Base-by-base conservation (phyloP, 352 stramenopile species). In the Phytophthora cryptogea region DNA sequence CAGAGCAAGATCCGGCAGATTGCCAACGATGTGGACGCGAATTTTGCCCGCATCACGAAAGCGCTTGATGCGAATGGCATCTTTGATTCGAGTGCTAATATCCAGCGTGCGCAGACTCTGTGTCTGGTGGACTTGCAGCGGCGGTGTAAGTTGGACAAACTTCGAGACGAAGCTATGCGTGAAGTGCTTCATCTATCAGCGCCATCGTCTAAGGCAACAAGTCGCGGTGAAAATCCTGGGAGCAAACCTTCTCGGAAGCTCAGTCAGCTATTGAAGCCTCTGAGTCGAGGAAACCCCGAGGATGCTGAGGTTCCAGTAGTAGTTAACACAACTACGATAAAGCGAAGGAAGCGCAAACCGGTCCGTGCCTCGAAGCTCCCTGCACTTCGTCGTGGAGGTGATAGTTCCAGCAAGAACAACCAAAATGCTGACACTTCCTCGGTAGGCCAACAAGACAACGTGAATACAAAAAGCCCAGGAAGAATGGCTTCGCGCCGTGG, bases 101-200 rank as follows among this genome's bases (percentile, higher is more conserved):
- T 70, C 8, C 76, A 87, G 36, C 76, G 81, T 0, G 83, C 82
- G 0, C 83, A 90, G 28, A 71, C 79, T 9, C 61, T 93, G 20
- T 89, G 80, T 37, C 69, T 93, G 16, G 81, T 91, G 2, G 80
- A 89, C 47, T 62, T 91, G 26, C 78, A 89, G 59, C 84, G 78
- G 11, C 59, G 68, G 2, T 90, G 80, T 66, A 80, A 76, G 17
- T 63, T 93, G 6, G 78, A 91, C 16, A 67, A 68, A 26, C 56
- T 93, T 41, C 76, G 81, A 5, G 77, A 89, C 30, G 76, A 90
- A 46, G 80, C 81, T 0, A 76, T 90, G 45, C 46, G 60, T 28
- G 79, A 90, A 47, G 69, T 90, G 7, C 42, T 90, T 0, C 63
- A 68, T 28, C 17, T 56, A 16, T 20, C 52, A 14, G 42, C 47